Evolutionary conservation across 257 asterid genomes (phyloP).

Genomic region (Plectranthus barbatus): DNA sequence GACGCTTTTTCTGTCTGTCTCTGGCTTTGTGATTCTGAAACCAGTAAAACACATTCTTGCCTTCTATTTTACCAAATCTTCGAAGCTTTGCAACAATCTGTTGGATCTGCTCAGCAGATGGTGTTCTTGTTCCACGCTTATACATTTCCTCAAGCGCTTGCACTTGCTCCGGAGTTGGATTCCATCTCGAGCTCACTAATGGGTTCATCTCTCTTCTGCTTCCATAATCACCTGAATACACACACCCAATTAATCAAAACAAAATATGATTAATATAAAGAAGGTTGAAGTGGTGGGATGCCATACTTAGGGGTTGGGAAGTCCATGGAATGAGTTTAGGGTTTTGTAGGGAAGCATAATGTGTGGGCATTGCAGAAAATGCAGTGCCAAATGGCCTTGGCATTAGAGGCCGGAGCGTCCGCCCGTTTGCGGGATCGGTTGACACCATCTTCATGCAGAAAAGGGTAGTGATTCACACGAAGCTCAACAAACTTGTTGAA

Average conservation of each 20-base stretch:
- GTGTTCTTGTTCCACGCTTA: constrained; percentile 44
- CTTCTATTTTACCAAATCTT: constrained; percentile 59
- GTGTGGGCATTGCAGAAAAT: not conserved
- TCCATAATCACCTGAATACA: no score
- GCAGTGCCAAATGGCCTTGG: constrained; percentile 19
- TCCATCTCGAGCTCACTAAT: no score
- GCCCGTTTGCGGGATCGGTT: not conserved
- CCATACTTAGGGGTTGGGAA: not conserved
- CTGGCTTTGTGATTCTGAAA: constrained; percentile 82
- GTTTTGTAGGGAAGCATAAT: constrained; percentile 13
- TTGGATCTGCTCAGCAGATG: constrained; percentile 61
- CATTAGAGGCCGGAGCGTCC: constrained; percentile 21
- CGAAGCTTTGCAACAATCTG: constrained; percentile 48
- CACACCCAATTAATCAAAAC: no score
- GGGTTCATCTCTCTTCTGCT: no score
- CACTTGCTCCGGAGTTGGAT: no score
- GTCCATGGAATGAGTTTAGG: constrained; percentile 18
- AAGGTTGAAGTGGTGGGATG: no score
- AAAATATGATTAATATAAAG: no score
- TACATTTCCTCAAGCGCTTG: constrained; percentile 65
- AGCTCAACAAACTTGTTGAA: no score
- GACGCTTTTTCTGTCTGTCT: constrained; percentile 58
- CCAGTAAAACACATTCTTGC: constrained; percentile 80
- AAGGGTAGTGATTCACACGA: no score
- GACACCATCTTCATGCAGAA: not conserved